Evolutionary conservation across 306 rosid genomes (phyloP), one percentile per base, ranked within the genome.

Genomic region (Carpinus viminea): DNA sequence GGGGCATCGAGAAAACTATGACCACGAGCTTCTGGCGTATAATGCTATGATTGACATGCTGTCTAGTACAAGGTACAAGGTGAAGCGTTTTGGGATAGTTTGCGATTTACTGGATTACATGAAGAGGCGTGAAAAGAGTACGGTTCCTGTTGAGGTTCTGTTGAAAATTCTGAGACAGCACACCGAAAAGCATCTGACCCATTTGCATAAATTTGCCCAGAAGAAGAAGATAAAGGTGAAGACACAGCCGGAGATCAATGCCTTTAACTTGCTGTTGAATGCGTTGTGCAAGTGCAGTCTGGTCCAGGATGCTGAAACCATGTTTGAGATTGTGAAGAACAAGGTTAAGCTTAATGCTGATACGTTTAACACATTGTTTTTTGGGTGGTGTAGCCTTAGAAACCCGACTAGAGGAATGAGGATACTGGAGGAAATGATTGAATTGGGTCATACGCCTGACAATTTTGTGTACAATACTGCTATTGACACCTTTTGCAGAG

Each of bases 301-400:
- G 83, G 97, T 88, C 76, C 84, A 86, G 83, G 90, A 92, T 82
- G 97, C 97, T 60, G 95, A 91, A 71, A 82, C 77, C 24, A 77
- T 92, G 81, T 85, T 89, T 74, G 81, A 86, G 88, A 92, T 74
- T 82, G 87, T 92, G 91, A 86, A 85, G 79, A 91, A 78, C 68
- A 83, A 13, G 79, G 72, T 92, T 41, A 88, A 85, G 81, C 95
- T 95, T 8, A 87, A 91, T 84, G 85, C 88, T 1, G 90, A 86
- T 66, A 88, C 95, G 0, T 89, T 86, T 83, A 91, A 89, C 54
- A 86, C 87, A 65, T 79, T 94, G 87, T 89, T 92, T 80, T 91
- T 91, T 3, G 95, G 98, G 36, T 92, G 98, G 97, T 94, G 95
- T 69, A 92, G 98, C 83, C 97, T 92, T 82, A 88, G 97, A 72